Conservation (phyloP, 2,329 filamentous ascomycete species). For the Ceratocystis albifundus region DNA sequence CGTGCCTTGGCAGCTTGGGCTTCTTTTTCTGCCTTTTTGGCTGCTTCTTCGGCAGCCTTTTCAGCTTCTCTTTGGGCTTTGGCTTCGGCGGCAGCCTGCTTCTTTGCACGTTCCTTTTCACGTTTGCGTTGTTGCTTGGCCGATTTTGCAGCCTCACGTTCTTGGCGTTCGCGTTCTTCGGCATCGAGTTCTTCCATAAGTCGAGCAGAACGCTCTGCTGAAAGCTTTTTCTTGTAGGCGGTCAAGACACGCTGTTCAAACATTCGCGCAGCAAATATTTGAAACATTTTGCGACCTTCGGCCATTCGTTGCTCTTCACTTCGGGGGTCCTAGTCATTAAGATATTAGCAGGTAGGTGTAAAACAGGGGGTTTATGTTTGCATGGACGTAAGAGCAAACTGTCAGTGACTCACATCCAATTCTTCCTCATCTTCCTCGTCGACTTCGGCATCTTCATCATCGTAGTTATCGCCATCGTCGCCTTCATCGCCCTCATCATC, state of each 20-base stretch:
- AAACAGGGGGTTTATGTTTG: neutral
- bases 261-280: constrained; percentile 98
- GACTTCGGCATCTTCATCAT: constrained; percentile 48
- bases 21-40: constrained; percentile 61
- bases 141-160: constrained; percentile 83
- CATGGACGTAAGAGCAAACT: neutral
- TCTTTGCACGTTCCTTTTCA: constrained; percentile 82
- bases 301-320: constrained; percentile 98
- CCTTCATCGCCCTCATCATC: constrained; percentile 59
- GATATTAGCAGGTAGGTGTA: too few relatives aligned
- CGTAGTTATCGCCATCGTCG: constrained; percentile 39
- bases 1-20: constrained; percentile 70
- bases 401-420: constrained; percentile 18
- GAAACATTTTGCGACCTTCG: constrained; percentile 95
- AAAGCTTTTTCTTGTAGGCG: constrained; percentile 96
- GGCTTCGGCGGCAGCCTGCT: constrained; percentile 80
- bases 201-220: constrained; percentile 79
- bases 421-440: constrained; percentile 23
- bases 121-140: constrained; percentile 92
- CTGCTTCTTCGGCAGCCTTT: constrained; percentile 75
- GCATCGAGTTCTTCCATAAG: constrained; percentile 85
- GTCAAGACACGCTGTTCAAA: constrained; percentile 94
- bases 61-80: constrained; percentile 79
- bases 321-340: constrained; percentile 63
- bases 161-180: constrained; percentile 61